Evolutionary conservation across 164 flowering plant genomes (phyloP), one percentile per base, ranked within the genome.

Genomic region (Saururus chinensis): DNA sequence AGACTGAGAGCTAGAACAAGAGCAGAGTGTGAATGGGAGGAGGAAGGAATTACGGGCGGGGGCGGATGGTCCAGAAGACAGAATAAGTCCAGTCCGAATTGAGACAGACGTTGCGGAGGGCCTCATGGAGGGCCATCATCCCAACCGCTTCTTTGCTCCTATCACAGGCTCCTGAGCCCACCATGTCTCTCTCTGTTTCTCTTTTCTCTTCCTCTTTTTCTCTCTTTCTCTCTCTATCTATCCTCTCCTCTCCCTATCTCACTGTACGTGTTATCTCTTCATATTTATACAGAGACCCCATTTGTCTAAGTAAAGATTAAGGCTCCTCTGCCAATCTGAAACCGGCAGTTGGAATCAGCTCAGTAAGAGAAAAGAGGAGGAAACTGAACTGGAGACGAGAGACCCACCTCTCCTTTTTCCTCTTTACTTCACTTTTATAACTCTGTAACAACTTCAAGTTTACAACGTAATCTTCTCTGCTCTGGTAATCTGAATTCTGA

Each of bases 121-220:
- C 89, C 76, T 89, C 98, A 71, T 92, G 98, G 80, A 92, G 96
- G 71, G 96, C 98, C 96, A 92, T 87, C 96, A 92, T 92, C 82
- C 98, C 96, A 70, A 92, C 96, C 20, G 96, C 98, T 79, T 92
- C 98, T 84, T 89, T 92, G 96, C 95, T 89, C 65, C 96, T 92
- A 70, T 84, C 89, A 30, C 48, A 51, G 48, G 52, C 60, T 25
- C 45, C 67, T 35, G 88, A 84, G 91, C 95, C 95, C 95, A 87
- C 90, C 95, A 87, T 89, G 68, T 76, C 76, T 77, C 61, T 68
- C 73, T 71, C 68, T 60, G 68, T 62, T 56, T 65, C 73, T 37
- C 45, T 52, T 63, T 57, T 51, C 26, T 16, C 41, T 56, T 22
- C 24, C 70, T 71, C 68, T 75, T 61, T 70, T 63, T 56, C 58